phyloP scores from a whole-genome alignment of 148 eudicot genomes.

The Dianthus caryophyllus region DNA sequence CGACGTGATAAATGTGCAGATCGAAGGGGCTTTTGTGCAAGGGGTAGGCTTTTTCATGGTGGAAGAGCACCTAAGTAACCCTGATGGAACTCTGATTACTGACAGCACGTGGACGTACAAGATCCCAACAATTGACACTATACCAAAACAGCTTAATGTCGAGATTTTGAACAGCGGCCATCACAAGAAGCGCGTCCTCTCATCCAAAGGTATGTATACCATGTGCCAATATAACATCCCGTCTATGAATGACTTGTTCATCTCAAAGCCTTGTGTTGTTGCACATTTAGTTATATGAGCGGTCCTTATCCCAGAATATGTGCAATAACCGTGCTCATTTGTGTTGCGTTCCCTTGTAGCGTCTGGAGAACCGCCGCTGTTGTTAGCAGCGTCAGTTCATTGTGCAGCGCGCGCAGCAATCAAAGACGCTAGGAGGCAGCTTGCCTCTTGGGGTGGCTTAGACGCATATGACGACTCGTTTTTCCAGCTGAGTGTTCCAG shows the following conservation, averaged over 20 bases:
- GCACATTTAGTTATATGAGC: too few species aligned
- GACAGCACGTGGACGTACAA: conserved; percentile 88
- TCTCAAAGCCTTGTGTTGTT: not conserved
- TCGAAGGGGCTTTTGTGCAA: conserved; percentile 93
- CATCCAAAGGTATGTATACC: conserved; percentile 64
- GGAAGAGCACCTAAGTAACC: conserved; percentile 61
- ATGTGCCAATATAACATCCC: too few species aligned
- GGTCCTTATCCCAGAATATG: too few species aligned
- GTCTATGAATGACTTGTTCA: too few species aligned
- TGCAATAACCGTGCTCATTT: not conserved
- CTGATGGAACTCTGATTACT: conserved; percentile 59
- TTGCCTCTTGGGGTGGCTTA: conserved; percentile 49
- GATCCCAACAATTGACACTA: conserved; percentile 85
- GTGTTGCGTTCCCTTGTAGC: conserved; percentile 40
- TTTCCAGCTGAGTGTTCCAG: conserved; percentile 80
- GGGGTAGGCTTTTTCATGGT: conserved; percentile 89
- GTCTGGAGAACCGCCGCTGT: conserved; percentile 93
- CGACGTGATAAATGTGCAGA: conserved; percentile 49
- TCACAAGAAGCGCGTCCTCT: conserved; percentile 69
- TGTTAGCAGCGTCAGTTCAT: conserved; percentile 79
- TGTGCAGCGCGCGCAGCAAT: conserved; percentile 86
- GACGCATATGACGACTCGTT: conserved; percentile 26
- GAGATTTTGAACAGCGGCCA: conserved; percentile 73
- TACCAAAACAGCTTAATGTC: conserved; percentile 68
- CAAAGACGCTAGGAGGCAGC: conserved; percentile 72